Evolutionary conservation across 305 asterid species (phyloP), one percentile per base, ranked within the genome.

Genomic region (Solanum hybrid): DNA sequence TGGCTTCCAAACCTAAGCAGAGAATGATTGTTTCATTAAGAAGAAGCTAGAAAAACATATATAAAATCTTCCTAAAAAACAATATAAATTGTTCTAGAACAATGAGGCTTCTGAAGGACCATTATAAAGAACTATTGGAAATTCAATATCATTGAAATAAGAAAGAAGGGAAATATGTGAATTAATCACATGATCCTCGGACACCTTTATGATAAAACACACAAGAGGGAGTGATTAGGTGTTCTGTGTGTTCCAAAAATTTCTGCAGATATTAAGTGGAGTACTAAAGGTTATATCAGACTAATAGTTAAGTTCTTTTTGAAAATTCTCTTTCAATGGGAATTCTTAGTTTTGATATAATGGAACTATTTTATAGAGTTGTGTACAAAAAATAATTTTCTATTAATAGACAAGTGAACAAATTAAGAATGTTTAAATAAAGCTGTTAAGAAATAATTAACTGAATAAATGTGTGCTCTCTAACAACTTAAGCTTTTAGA

Each of bases 91-190:
- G 2, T 10, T 39, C 28, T 80, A 37, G 35, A 80, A n/a, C 83
- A 80, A 37, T 24, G 86, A 80, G 64, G 64, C 8, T 80, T 80
- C 86, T 80, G 86, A 80, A 80, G 86, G 86, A 80, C 86, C 64
- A 37, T 37, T 80, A 39, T 79, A 36, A 79, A 79, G 86, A 79
- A 33, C 28, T 4, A 80, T 4, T 1, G 7, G 8, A 36, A 80
- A 39, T 37, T 80, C 61, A 80, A n/a, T 80, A 77, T 77, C 46
- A 34, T 20, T 20, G 16, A 77, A 34, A 77, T 77, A 77, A 20
- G 9, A 76, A 76, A 76, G 82, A 34, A 34, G 83, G 83, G 83
- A 34, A 76, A 34, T 77, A 20, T 77, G 35, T 20, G 83, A 77
- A 34, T 34, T 77, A 37, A 14, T 79, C 64, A 37, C 86, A 24